Conservation (phyloP, 2,329 filamentous ascomycete genomes). For the Beauveria bassiana region DNA sequence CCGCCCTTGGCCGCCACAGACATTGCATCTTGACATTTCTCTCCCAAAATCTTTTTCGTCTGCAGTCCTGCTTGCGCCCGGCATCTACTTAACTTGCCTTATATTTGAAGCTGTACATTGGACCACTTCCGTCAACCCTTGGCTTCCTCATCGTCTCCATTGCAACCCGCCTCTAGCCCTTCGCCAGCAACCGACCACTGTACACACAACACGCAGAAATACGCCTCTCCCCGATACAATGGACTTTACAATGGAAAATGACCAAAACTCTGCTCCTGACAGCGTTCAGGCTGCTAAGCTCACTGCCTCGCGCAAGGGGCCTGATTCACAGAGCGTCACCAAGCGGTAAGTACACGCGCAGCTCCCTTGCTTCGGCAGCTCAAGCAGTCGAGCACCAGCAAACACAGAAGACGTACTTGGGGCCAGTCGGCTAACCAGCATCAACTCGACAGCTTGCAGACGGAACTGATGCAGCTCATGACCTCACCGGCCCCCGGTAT, state of each 20-base stretch:
- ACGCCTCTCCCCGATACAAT: conserved; percentile 17
- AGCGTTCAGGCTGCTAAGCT: conserved; percentile 56
- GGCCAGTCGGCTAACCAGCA: neutral
- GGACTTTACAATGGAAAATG: conserved; percentile 44
- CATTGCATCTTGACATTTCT: too few relatives aligned
- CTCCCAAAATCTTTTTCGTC: too few relatives aligned
- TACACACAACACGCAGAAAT: too few relatives aligned
- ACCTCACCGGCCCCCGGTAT: conserved; percentile 87
- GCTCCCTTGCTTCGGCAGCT: conserved; percentile 6
- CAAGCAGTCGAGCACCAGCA: neutral
- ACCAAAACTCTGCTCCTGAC: conserved; percentile 60
- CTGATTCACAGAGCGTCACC: conserved; percentile 66
- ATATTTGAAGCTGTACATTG: too few relatives aligned
- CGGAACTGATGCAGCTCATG: conserved; percentile 98
- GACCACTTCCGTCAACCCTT: too few relatives aligned
- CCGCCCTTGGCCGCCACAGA: too few relatives aligned
- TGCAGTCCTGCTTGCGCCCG: too few relatives aligned
- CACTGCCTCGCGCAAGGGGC: conserved; percentile 45
- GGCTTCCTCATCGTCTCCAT: too few relatives aligned
- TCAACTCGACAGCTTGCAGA: conserved; percentile 63
- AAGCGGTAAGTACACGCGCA: conserved; percentile 52
- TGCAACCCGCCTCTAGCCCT: too few relatives aligned
- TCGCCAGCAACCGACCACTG: too few relatives aligned
- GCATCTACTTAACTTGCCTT: too few relatives aligned
- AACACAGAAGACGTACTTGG: neutral